Base-by-base conservation (phyloP, 257 asterid genomes). In the Solanum ossicruentum region DNA sequence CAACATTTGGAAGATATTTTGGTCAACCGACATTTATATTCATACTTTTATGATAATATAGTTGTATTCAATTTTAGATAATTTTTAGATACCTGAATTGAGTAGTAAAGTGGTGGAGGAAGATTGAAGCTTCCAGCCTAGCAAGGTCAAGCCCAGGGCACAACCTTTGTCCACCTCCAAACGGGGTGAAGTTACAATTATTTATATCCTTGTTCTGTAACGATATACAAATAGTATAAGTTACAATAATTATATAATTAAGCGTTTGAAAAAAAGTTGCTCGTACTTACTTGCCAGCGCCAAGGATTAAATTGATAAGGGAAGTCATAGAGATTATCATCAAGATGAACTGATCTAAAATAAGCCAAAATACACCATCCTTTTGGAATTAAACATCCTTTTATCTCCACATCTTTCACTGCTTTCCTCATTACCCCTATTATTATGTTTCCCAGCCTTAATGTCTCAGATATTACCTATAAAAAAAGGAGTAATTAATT, bases 121-220 rank as follows among this genome's bases (percentile, higher is more conserved):
- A 95, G 85, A 95, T 94, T n/a, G 96, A 94, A 88, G 97, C 91
- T 90, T 95, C 99, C 78, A 95, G 94, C 93, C 98, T 92, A 81
- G 99, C 95, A 66, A 95, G 88, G 90, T 95, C 99, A 88, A 94
- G 95, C 9, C 99, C 99, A 2, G 99, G 99, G 75, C 99, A 95
- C 71, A 95, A 87, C 80, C 99, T 91, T 82, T 93, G 99, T 28
- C 99, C 99, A 41, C 99, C 99, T 63, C 99, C 99, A 88, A 95
- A 95, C 51, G 98, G 98, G 32, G 93, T 95, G 92, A 95, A 95
- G 41, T 88, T 93, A 85, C 85, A 84, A 85, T 84, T 87, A 85
- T 85, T 89, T 77, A 71, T 85, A n/a, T 92, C 98, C 86, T 85
- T 90, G 7, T 86, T 90, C 97, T 95, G 82, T 81, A 26, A 20